These are phyloP conservation scores for Borovskyia barvae DNA, from an alignment of 208 protist genomes.

Conservation along the genomic window DNA sequence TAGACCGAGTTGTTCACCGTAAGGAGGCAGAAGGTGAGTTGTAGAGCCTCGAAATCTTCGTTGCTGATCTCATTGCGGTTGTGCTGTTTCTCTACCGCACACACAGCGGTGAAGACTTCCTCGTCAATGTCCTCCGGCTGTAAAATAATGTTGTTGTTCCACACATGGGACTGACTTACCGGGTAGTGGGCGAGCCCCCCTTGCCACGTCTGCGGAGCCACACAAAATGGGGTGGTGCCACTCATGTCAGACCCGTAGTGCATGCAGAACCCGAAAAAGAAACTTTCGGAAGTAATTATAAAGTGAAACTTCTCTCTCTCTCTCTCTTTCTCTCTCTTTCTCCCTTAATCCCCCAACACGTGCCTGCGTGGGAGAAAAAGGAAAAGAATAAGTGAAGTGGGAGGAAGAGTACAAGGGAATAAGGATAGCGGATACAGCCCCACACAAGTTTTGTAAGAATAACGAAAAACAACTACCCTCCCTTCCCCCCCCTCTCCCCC, in stretches of 20 bases:
- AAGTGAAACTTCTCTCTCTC: no score
- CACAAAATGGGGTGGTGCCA: constrained; percentile 10
- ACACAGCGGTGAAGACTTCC: constrained; percentile 10
- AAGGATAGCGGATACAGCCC: no score
- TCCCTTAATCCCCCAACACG: no score
- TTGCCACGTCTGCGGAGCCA: constrained; percentile 20
- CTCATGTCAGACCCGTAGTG: constrained; percentile 2
- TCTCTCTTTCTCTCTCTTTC: no score
- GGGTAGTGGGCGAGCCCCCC: constrained; percentile 26
- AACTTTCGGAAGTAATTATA: no score
- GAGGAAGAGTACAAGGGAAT: no score
- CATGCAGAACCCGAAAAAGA: no score
- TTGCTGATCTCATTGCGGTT: constrained; percentile 17
- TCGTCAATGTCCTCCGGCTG: constrained; percentile 17
- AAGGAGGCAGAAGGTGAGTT: constrained; percentile 29
- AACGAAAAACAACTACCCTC: no score
- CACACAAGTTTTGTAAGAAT: no score
- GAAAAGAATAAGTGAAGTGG: constrained; percentile 1
- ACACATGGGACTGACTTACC: constrained; percentile 14
- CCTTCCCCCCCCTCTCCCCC: no score
- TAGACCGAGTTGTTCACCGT: constrained; percentile 15
- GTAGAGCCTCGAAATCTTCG: constrained; percentile 18
- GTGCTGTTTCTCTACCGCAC: constrained; percentile 8
- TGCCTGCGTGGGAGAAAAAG: neutral
- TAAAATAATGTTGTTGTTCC: constrained; percentile 31